Evolutionary conservation across 805 yeast genomes (phyloP), one percentile per base, ranked within the genome.

Genomic region (Candida methanosorbosa): DNA sequence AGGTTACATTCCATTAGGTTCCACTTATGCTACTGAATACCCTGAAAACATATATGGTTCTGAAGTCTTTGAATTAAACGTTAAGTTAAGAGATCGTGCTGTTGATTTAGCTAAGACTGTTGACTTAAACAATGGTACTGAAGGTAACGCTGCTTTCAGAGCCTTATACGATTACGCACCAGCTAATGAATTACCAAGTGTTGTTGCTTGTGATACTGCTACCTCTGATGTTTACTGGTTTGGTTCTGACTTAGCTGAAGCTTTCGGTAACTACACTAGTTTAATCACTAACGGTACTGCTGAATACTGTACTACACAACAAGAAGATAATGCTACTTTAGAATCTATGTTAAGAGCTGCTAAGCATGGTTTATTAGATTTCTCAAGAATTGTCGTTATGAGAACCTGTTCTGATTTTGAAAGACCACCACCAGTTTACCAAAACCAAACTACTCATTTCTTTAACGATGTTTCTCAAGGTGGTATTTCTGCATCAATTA

Each of bases 261-360:
- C 73, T 45, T 72, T 74, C 49, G 51, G 64, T 18, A 62, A 63
- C 51, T 69, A 59, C 48, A 64, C 79, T 24, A 40, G 44, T 13
- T 43, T 74, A 41, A 52, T 75, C 50, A 69, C 81, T 43, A 77
- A 78, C 47, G 77, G 76, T 36, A 64, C 77, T 26, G 81, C 73
- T 19, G 57, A 55, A 12, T 77, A 75, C 61, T 73, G 81, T 52
- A 50, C 76, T 29, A 68, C 81, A 30, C 80, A 78, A 36, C 81
- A 76, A 54, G 84, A 78, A 54, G 84, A 78, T 50, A 72, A 75
- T 49, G 83, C 83, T 14, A 61, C 78, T 13, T 65, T 77, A 48
- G 81, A 76, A 52, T 72, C 75, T 8, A 54, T 77, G 37, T 45
- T 72, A 31, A 68, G 84, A 60, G 65, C 69, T 48, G 71, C 70